Base-by-base conservation (phyloP, 768 basidiomycete genomes). In the Trametes cinnabarina region DNA sequence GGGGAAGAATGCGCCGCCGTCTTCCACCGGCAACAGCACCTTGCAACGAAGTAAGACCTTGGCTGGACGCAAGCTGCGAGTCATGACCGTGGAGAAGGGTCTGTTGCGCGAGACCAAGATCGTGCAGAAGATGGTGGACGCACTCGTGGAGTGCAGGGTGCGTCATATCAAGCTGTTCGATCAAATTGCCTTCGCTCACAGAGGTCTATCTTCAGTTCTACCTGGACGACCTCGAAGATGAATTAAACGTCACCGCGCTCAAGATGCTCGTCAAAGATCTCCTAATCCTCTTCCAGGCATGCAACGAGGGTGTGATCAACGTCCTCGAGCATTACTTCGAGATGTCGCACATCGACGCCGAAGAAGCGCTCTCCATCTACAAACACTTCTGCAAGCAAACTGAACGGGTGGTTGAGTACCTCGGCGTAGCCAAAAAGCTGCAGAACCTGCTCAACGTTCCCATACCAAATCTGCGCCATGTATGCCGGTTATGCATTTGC, bases 201-300 rank as follows among this genome's bases (percentile, higher is more conserved):
- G 10, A 28, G 1, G 37, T 15, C 37, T 15, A 10, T 46, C 4
- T 22, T 6, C 58, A 97, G 92, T 97, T 98, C 73, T 99, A 96
- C 69, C 74, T 94, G 40, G 96, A 98, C 63, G 87, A 97, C 67
- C 76, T 98, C 15, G 88, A 95, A 64, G 95, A 98, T 68, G 92
- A 96, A 67, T 80, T 98, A 39, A 92, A 88, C 0, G 87, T 91
- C 49, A 85, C 88, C 3, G 92, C 96, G 2, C 78, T 98, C 50
- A 82, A 92, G 41, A 92, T 99, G 89, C 80, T 98, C 26, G 91
- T 97, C 64, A 98, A 98, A 69, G 97, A 99, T 70, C 82, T 98
- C 2, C 81, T 98, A 51, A 91, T 98, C 53, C 78, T 98, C 17
- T 98, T 98, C 70, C 94, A 97, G 69, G 94, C 94, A 2, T 89